Evolutionary conservation across 2,329 filamentous ascomycete species (phyloP), one percentile per base, ranked within the genome.

Genomic region (Alternaria triticimaculans): DNA sequence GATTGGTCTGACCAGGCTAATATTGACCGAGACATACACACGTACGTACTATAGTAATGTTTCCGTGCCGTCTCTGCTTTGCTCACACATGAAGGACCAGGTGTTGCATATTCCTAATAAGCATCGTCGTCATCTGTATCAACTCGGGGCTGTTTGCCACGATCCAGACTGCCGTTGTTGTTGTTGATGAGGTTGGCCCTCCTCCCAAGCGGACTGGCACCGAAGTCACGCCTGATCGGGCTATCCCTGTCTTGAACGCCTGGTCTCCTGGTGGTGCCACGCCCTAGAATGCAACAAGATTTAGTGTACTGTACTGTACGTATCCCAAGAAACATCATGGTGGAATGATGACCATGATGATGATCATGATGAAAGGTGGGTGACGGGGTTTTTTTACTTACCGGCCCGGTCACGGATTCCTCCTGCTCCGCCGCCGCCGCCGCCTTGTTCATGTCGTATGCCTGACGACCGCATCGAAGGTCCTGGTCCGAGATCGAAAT

Each of bases 101-200:
- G 10, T 43, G 37, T n/a, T 44, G 12, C 11, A 41, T 0, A 46
- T 14, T 43, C 23, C 64, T 33, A 68, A 53, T 55, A 68, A 15
- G 25, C 64, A 20, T 66, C 64, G 23, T 70, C 65, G 25, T 71
- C 65, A 60, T 70, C 66, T 21, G 69, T 67, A 15, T 72, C 68
- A 44, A 58, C 66, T 21, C 64, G 63, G 18, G 69, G 23, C 23
- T 70, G 67, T 21, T 56, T 69, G 26, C 54, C 60, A 45, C 50
- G 55, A 44, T 56, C 49, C 25, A 50, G 64, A 28, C 53, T 49
- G 20, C 25, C 55, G 26, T 21, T 28, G 21, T 26, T 37, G 33
- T 41, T 41, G 37, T 41, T 41, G 15, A 41, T 18, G 37, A 41
- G 15, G n/a, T 41, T 41, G 37, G 37, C 37, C 37, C 37, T 30